Evolutionary conservation across 805 yeast species (phyloP), one percentile per base, ranked within the genome.

Genomic region (Myxozyma melibiosi): DNA sequence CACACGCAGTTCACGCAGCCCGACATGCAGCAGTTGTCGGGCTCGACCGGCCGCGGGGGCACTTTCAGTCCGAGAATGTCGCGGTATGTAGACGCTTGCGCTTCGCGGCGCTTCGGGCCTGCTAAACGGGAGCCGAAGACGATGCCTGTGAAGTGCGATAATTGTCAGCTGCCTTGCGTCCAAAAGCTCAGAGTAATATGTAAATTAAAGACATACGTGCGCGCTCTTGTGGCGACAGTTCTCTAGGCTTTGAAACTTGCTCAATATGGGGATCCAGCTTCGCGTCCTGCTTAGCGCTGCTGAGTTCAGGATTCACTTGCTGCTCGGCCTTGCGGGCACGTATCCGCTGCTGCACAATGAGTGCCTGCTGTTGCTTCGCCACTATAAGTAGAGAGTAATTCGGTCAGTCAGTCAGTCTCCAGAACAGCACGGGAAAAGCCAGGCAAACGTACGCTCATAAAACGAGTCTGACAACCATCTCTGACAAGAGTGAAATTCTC

Each of bases 1-100:
- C 98, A 94, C 1, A 92, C 98, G 71, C 99, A 92, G 72, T 92
- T 90, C 30, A 89, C 84, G 71, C 99, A 92, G 1, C 99, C 99
- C 56, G 94, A 85, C 96, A 90, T 90, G 72, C 99, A 92, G 71
- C 99, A 92, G 71, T 92, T 90, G 65, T 91, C 96, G 1, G 98
- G 98, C 65, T 89, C 96, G 3, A 74, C 76, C 0, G 99, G 98
- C 68, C 79, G 80, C n/a, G 80, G 82, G 2, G 97, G 96, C 0
- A 92, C 96, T 6, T 69, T 70, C 0, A 94, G 76, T 0, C 97
- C 97, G 22, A 52, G 52, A 11, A 65, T 59, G 22, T 53, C 51
- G 31, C 64, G 56, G 27, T 61, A 57, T 35, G 51, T 48, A 1
- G 55, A 39, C 14, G 48, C 61, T 25, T 42, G 52, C 28, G 31